Base-by-base conservation (phyloP, 805 yeast species). In the Yarrowia bubula region DNA sequence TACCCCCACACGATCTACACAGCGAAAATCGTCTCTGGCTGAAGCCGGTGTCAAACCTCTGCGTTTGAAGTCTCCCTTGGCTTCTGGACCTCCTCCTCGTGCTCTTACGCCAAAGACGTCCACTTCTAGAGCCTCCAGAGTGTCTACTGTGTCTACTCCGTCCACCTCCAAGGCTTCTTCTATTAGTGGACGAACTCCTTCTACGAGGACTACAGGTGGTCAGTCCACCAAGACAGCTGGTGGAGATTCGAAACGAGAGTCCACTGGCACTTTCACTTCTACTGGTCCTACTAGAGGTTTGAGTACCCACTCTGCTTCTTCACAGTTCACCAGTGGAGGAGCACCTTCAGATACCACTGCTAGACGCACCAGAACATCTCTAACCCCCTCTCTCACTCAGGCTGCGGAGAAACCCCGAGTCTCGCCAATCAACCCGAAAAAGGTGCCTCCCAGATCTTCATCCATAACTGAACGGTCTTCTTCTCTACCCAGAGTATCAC, bases 1-100 rank as follows among this genome's bases (percentile, higher is more conserved):
- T 5, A 51, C 43, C 8, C 58, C 58, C 10, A 51, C 58, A 8
- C 18, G 58, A 37, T 51, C 58, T 1, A n/a, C 32, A 22, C 42
- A 38, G 6, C 42, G 58, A 8, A 37, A 37, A 18, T 22, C 58
- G 3, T 51, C 58, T 14, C 42, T 51, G 35, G 43, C 58, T 18
- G 58, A 51, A 51, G 58, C 58, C 0, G 58, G 58, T 4, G 58
- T 51, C 43, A 51, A 51, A n/a, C 43, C 58, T 14, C 33, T 51
- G 4, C 8, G 43, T 14, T 28, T 38, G 33, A 51, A 51, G 18
- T 37, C 58, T 3, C 57, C 57, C 4, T 31, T 50, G 2, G 8
- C 43, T 7, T 50, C 42, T 3, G 55, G 55, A 17, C 55, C 55
- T 4, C 13, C 32, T 3, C 41, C 55, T 13, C 41, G 41, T 7